A percentile compares a stretch with the other conserved stretches of the same genome.
phyloP scores from a whole-genome alignment of 306 rosid species.

The Malus asiatica region DNA sequence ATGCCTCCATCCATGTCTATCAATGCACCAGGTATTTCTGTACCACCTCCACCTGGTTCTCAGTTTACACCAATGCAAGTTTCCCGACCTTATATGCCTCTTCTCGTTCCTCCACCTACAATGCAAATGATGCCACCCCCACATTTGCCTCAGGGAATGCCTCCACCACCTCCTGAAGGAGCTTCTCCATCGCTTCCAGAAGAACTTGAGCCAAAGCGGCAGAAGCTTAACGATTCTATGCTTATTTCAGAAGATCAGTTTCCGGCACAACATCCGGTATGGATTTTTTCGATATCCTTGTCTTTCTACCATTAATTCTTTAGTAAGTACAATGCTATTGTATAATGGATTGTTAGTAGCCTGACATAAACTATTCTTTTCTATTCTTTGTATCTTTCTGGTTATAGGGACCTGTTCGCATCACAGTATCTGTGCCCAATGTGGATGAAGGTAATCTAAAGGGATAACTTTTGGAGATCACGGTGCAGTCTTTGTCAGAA shows the following conservation, averaged over 20 bases:
- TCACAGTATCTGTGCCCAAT: conserved; percentile 71
- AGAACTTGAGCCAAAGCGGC: conserved; percentile 93
- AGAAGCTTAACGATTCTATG: conserved; percentile 74
- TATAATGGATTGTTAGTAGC: neutral
- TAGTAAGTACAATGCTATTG: neutral
- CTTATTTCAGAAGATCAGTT: conserved; percentile 88
- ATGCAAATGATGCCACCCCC: conserved; percentile 87
- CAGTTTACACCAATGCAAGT: conserved; percentile 54
- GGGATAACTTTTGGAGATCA: conserved; percentile 74
- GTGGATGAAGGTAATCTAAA: conserved; percentile 91
- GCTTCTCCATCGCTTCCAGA: conserved; percentile 97
- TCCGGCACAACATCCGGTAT: conserved; percentile 80
- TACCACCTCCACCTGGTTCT: conserved; percentile 94
- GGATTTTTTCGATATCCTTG: conserved; percentile 3
- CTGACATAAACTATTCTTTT: neutral
- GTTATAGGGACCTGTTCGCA: conserved; percentile 65
- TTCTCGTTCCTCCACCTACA: conserved; percentile 43
- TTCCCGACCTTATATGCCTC: conserved; percentile 54
- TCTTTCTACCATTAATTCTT: neutral
- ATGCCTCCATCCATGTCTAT: conserved; percentile 53
- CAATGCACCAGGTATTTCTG: conserved; percentile 46
- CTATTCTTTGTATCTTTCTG: neutral
- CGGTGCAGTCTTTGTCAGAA: conserved; percentile 75
- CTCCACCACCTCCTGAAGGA: conserved; percentile 91
- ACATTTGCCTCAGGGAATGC: conserved; percentile 79